Evolutionary conservation across 1,284 basidiomycete genomes (phyloP).

Genomic region (Marasmius sp.): DNA sequence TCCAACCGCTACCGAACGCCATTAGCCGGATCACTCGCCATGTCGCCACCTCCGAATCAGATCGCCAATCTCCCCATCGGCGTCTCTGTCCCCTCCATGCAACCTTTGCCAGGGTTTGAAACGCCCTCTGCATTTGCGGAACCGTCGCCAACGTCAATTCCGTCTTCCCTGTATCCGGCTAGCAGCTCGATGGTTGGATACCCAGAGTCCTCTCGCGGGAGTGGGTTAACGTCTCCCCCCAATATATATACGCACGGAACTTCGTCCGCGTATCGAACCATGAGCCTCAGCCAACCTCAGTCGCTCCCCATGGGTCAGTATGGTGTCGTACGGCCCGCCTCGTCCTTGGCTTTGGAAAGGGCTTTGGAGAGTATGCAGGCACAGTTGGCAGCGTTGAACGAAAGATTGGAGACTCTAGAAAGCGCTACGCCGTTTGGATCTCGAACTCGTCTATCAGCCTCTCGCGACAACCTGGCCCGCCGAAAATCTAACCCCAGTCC

Average conservation of each 20-base stretch:
- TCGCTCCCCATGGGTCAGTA: constrained; percentile 31
- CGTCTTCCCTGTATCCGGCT: constrained; percentile 39
- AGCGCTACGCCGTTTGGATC: constrained; percentile 38
- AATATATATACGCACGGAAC: constrained; percentile 33
- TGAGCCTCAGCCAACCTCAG: constrained; percentile 22
- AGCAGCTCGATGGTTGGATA: constrained; percentile 36
- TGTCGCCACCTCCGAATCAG: constrained; percentile 48
- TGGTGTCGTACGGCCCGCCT: constrained; percentile 38
- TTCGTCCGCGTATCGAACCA: constrained; percentile 34
- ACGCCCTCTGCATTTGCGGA: constrained; percentile 72
- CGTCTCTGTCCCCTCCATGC: constrained; percentile 42
- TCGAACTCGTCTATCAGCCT: constrained; percentile 31
- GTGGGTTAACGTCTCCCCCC: constrained; percentile 28
- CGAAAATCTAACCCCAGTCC: constrained; percentile 40
- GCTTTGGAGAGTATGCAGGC: constrained; percentile 85
- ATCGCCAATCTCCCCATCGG: neutral
- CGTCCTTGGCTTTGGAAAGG: constrained; percentile 57
- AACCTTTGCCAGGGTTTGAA: constrained; percentile 72
- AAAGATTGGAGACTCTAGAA: constrained; percentile 82
- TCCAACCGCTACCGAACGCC: constrained; percentile 78
- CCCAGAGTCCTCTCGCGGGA: constrained; percentile 35
- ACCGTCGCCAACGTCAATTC: constrained; percentile 36
- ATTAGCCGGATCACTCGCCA: constrained; percentile 55
- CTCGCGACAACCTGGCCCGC: neutral
- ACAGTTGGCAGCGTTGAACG: constrained; percentile 86